Base-by-base conservation (phyloP, 2,329 filamentous ascomycete species). In the Setomelanomma holmii region DNA sequence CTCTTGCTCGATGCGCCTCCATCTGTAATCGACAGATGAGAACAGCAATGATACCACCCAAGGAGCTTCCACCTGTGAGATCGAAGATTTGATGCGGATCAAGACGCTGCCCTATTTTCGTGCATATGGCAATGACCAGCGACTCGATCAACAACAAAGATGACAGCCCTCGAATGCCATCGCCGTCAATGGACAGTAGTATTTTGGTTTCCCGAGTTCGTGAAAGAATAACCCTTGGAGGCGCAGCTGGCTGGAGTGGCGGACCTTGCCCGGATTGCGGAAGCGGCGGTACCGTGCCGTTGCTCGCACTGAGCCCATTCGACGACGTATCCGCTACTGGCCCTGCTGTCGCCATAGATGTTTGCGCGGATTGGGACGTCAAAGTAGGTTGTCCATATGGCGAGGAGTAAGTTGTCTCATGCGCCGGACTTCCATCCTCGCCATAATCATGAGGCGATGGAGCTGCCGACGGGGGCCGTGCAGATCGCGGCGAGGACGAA, bases 71-170 rank as follows among this genome's bases (percentile, higher is more conserved):
- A 12, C 67, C 66, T 7, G 68, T 64, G 20, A 72, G 47, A 43
- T 72, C 66, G 45, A 72, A 72, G 34, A 72, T 69, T 40, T 70
- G 66, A 23, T 64, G 64, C 5, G 66, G 62, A 16, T 67, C 63
- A 10, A 70, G 36, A 5, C 55, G 60, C 11, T 60, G 58, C 5
- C 63, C 61, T 4, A 70, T 45, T 34, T 64, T 68, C 41, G 55
- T 56, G 50, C 69, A 71, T 1, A 72, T 55, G 2, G 69, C 69
- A 43, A 69, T 68, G 19, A 72, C 63, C 2, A 72, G 54, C 0
- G 69, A 68, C 44, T 72, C 69, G 1, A 72, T 59, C 23, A 71
- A 40, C 3, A 72, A 51, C 7, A 68, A 56, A 21, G 67, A 46
- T 16, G 69, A 71, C 5, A 72, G 56, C 20, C 69, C 69, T 14